These are phyloP conservation scores for Verticillium isaacii DNA, from an alignment of 2,329 filamentous ascomycete genomes.

Conservation along the genomic window DNA sequence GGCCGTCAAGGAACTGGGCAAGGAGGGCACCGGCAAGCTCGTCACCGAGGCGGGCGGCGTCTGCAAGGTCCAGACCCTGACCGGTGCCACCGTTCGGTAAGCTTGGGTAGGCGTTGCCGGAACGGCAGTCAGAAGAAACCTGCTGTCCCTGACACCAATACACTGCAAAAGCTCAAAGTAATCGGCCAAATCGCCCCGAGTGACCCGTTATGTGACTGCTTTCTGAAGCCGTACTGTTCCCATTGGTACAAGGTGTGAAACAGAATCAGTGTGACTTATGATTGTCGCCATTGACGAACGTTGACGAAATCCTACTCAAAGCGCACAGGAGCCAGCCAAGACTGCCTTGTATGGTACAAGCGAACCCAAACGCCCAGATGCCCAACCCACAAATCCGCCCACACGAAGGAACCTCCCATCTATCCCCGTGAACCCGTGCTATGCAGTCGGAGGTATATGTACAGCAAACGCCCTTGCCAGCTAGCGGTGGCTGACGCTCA, in stretches of 20 bases:
- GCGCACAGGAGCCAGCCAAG: neutral
- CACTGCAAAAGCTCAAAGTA: no score
- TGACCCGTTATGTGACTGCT: no score
- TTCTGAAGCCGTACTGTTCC: no score
- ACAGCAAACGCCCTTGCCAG: neutral
- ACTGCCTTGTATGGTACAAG: neutral
- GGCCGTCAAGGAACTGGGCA: constrained; percentile 70
- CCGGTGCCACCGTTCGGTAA: constrained; percentile 79
- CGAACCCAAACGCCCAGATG: neutral
- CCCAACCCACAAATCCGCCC: neutral
- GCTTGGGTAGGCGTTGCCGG: neutral
- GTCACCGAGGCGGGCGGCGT: constrained; percentile 72
- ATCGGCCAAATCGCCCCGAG: no score
- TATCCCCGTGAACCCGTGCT: neutral
- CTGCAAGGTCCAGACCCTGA: constrained; percentile 79
- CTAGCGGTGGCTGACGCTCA: neutral
- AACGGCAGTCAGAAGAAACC: neutral
- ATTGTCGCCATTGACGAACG: neutral
- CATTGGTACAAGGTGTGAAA: no score
- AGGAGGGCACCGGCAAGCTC: constrained; percentile 62
- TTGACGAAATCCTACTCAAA: neutral
- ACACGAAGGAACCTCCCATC: neutral
- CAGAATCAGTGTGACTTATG: no score
- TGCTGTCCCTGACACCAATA: neutral
- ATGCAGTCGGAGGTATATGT: neutral